phyloP scores from a whole-genome alignment of 2,329 filamentous ascomycete genomes.

The Botrytis fragariae region DNA sequence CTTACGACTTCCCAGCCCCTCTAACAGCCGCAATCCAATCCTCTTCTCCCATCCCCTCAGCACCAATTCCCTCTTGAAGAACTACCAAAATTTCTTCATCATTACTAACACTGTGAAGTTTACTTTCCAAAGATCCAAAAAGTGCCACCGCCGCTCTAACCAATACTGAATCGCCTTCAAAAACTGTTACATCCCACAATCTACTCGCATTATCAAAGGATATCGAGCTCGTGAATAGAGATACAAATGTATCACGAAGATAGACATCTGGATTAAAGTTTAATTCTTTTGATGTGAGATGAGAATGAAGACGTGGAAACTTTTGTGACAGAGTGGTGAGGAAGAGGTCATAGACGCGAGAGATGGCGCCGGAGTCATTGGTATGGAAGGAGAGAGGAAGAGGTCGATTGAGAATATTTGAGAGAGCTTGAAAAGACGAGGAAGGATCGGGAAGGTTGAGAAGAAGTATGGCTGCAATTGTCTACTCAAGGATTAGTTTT shows the following conservation, averaged over 20 bases:
- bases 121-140: conserved; percentile 51
- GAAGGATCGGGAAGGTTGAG: conserved; percentile 65
- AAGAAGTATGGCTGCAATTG: conserved; percentile 69
- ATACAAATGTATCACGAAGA: conserved; percentile 59
- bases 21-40: conserved; percentile 34
- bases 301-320: conserved; percentile 59
- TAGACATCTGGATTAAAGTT: conserved; percentile 51
- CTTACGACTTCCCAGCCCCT: conserved; percentile 30
- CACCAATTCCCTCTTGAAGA: conserved; percentile 24
- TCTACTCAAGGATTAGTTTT: conserved; percentile 43
- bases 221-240: conserved; percentile 61
- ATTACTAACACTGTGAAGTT: conserved; percentile 44
- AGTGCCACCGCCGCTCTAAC: conserved; percentile 70
- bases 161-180: conserved; percentile 73
- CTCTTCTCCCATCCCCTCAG: conserved; percentile 29
- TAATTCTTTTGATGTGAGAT: conserved; percentile 53
- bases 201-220: conserved; percentile 68
- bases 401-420: conserved; percentile 74
- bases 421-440: conserved; percentile 67
- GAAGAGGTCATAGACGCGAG: conserved; percentile 66
- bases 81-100: conserved; percentile 27
- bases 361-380: conserved; percentile 65
- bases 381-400: conserved; percentile 74
- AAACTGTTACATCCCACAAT: conserved; percentile 79
- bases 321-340: conserved; percentile 65